Conservation (phyloP, 441 rosid genomes). For the Arabidopsis lyrata region DNA sequence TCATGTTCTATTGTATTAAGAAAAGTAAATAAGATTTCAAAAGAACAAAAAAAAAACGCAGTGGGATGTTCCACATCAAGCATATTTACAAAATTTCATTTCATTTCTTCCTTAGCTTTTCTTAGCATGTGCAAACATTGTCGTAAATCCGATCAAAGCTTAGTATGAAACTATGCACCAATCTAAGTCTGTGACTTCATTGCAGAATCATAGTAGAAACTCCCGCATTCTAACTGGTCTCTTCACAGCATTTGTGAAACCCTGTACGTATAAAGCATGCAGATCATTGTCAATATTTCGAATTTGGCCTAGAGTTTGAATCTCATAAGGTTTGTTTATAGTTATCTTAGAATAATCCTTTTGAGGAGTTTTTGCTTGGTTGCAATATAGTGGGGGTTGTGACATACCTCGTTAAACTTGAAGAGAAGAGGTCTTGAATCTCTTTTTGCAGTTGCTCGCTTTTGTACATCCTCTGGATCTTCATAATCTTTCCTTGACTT, state of each 20-base stretch:
- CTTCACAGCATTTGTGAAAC: constrained; percentile 93
- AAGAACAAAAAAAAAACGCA: background rate
- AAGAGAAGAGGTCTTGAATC: constrained; percentile 82
- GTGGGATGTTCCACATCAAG: background rate
- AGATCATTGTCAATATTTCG: constrained; percentile 18
- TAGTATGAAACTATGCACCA: constrained; percentile 19
- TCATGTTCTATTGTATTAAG: too few species aligned
- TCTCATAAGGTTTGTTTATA: background rate
- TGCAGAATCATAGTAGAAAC: constrained; percentile 55
- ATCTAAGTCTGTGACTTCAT: constrained; percentile 1
- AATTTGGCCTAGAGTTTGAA: background rate
- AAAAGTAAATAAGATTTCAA: background rate
- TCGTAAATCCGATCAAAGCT: background rate
- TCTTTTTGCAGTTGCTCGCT: constrained; percentile 60
- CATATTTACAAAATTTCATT: background rate
- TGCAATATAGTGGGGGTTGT: constrained; percentile 4
- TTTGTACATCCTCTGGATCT: constrained; percentile 51
- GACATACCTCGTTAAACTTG: constrained; percentile 87
- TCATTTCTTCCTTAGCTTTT: background rate
- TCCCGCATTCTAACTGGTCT: constrained; percentile 87
- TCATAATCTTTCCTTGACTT: constrained; percentile 60
- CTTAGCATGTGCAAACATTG: background rate
- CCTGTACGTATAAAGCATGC: constrained; percentile 50
- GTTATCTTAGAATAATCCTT: constrained; percentile 7
- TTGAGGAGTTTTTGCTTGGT: constrained; percentile 5